Evolutionary conservation across 1,284 basidiomycete species (phyloP), one percentile per base, ranked within the genome.

Genomic region (Schizopora paradoxa): DNA sequence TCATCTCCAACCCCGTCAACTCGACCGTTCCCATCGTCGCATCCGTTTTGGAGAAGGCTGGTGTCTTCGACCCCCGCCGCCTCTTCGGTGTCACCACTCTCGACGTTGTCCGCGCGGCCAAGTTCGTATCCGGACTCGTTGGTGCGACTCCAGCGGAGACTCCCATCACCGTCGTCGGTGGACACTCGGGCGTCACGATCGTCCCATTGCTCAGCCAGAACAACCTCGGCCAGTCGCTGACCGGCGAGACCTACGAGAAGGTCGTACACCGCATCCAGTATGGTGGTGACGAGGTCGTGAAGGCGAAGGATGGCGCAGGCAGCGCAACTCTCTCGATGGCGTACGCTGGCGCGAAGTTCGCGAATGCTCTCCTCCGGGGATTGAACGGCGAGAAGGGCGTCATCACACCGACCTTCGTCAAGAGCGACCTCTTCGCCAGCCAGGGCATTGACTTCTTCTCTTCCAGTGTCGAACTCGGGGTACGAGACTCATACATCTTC

Each of bases 11-110:
- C 79, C 90, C 88, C 47, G 89, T 91, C 69, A 86, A 91, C 78
- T 90, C 86, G 51, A 98, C 95, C 57, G 96, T 99, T 47, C 96
- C 96, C 61, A 96, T 99, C 62, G 92, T 96, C 58, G 92, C 93
- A 50, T 82, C 86, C 62, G 89, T 89, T 49, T 84, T 96, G 67
- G 85, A 91, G 73, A 91, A 93, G 70, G 87, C 88, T 23, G 93
- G 93, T 56, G 90, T 91, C 53, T 98, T 91, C 73, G 84, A 99
- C 75, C 91, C 93, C 54, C 69, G 62, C 35, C 79, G 72, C 48
- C 58, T 87, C 54, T 86, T 86, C 59, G 85, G 95, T 79, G 88
- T 99, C 56, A 98, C 94, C 62, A 94, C 93, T 58, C 89, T 98
- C 61, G 96, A 99, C 63, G 90, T 98, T 56, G 92, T 97, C 64